Evolutionary conservation across 768 basidiomycete genomes (phyloP), one percentile per base, ranked within the genome.

Genomic region (Boletus sp.): DNA sequence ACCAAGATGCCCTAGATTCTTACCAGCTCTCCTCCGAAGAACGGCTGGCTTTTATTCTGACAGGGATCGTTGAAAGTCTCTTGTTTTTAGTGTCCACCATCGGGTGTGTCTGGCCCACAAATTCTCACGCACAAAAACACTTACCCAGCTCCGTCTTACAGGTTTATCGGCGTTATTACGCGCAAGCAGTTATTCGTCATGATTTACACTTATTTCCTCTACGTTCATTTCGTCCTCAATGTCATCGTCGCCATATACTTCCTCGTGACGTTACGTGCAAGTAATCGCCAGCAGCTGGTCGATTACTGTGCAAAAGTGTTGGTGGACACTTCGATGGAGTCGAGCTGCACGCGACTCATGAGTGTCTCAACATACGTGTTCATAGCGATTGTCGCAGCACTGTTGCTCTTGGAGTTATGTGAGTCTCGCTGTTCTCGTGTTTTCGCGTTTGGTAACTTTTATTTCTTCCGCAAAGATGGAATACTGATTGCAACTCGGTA

Each of bases 161-260:
- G 85, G 19, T 79, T 88, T 50, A 75, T 84, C 32, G 86, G 86
- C n/a, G 78, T 77, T 1, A 73, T 85, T 50, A 79, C 81, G 38
- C 79, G 80, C 63, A 86, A 86, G 62, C 83, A 83, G 68, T 62
- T 73, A 2, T 83, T 88, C 61, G 75, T 83, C 46, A 77, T 75
- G 62, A 74, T 76, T 45, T 85, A 84, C 61, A 71, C 79, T 10
- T 79, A 80, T 64, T 78, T 80, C 65, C 70, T 83, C 64, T 81
- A 82, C 71, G 57, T 77, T 58, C 82, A 85, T 70, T 77, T 84
- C 64, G 38, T 81, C 59, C 54, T 83, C 74, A 83, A 82, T 64
- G 53, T 84, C 64, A 74, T 69, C 29, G 75, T 80, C 55, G 80
- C 79, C 38, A 66, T 65, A 51, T 85, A 79, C 69, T 74, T 84